Percentiles rank a stretch among this genome's conserved stretches.
These are phyloP conservation scores for Singerocomus inundabilis DNA, from an alignment of 1,284 basidiomycete genomes.

Conservation along the genomic window DNA sequence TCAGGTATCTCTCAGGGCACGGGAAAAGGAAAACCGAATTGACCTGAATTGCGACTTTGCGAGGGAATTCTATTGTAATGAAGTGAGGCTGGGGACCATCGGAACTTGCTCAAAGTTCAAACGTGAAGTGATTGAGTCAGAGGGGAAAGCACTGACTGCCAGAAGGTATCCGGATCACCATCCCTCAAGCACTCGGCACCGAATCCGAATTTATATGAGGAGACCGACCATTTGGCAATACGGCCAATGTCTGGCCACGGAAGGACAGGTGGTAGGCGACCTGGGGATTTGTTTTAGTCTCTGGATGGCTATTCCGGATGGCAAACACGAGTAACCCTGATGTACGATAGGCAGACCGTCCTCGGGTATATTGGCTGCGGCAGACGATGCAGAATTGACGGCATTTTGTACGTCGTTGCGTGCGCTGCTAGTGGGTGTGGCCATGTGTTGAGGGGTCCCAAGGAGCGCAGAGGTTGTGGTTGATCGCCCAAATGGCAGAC, in stretches of 20 bases:
- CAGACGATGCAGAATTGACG: conserved; percentile 16
- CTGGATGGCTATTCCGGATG: not conserved
- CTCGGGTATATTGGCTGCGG: conserved; percentile 23
- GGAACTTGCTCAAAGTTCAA: conserved; percentile 55
- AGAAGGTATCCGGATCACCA: conserved; percentile 88
- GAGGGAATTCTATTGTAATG: conserved; percentile 91
- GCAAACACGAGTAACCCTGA: conserved; percentile 21
- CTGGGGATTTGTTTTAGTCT: conserved; percentile 16
- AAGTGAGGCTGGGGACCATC: conserved; percentile 98
- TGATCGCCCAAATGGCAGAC: not conserved
- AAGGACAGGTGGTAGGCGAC: conserved; percentile 47
- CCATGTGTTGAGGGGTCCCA: conserved; percentile 12
- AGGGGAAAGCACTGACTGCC: conserved; percentile 78
- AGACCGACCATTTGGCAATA: conserved; percentile 94
- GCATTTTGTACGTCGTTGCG: conserved; percentile 18
- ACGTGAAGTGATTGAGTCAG: not conserved
- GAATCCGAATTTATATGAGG: conserved; percentile 95
- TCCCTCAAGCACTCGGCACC: conserved; percentile 92
- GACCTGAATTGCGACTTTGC: conserved; percentile 88
- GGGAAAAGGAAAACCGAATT: not conserved
- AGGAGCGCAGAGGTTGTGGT: not conserved
- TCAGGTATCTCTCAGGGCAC: not conserved
- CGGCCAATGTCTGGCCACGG: conserved; percentile 80
- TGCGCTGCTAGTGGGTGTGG: conserved; percentile 1
- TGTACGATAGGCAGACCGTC: conserved; percentile 41